Conservation (phyloP, 2,329 filamentous ascomycete genomes). For the Aaosphaeria arxii region DNA sequence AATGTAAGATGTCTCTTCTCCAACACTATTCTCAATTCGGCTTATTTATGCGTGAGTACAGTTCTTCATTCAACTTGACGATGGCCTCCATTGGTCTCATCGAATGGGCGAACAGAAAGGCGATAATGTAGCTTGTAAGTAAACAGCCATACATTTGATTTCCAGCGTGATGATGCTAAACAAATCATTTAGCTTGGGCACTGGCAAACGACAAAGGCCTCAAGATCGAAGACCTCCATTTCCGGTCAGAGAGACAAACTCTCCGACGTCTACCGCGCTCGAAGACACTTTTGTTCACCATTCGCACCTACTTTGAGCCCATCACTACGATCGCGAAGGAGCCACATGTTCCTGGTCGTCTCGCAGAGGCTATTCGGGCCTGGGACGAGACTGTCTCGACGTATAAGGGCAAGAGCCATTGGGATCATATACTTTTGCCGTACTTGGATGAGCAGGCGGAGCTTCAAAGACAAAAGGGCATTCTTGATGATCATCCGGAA, state of each 20-base stretch:
- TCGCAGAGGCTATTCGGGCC: conserved; percentile 4
- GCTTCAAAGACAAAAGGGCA: too few species aligned
- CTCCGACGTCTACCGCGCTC: conserved; percentile 54
- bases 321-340: conserved; percentile 4
- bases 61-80: conserved; percentile 7
- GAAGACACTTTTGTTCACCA: conserved; percentile 54
- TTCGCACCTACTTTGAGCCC: conserved; percentile 51
- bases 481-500: too few species aligned
- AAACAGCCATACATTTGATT: too few species aligned
- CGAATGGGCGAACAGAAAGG: conserved; percentile 5
- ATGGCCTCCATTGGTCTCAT: conserved; percentile 6
- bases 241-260: conserved; percentile 58
- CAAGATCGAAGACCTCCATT: conserved; percentile 3
- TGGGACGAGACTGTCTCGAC: conserved; percentile 3
- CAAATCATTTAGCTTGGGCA: not conserved
- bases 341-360: conserved; percentile 4
- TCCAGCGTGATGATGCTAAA: too few species aligned
- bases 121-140: conserved; percentile 1
- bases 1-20: not conserved
- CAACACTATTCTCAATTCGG: not conserved
- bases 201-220: conserved; percentile 2
- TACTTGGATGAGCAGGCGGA: conserved; percentile 2
- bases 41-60: not conserved
- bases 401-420: conserved; percentile 4
- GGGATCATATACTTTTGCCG: conserved; percentile 3